Evolutionary conservation across 306 rosid species (phyloP).

Genomic region (Ceratonia siliqua): DNA sequence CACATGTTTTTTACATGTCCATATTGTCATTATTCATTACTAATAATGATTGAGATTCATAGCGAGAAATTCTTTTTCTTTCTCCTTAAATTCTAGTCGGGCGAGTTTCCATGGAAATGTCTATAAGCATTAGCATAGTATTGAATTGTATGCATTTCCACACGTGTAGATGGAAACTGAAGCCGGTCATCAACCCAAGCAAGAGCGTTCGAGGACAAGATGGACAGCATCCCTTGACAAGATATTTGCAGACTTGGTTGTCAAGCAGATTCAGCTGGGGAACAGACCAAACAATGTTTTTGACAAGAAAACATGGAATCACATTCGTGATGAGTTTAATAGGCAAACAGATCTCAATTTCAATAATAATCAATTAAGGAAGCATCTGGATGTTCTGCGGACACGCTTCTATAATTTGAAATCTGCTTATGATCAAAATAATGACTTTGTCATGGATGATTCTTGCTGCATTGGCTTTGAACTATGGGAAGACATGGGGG

Average conservation of each 20-base stretch:
- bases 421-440: slow-evolving; percentile 66
- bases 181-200: slow-evolving; percentile 56
- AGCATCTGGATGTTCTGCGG: slow-evolving; percentile 88
- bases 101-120: neutral
- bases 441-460: slow-evolving; percentile 66
- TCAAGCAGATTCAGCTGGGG: slow-evolving; percentile 79
- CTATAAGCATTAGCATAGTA: neutral
- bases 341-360: slow-evolving; percentile 76
- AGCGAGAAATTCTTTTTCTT: neutral
- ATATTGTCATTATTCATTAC: no score
- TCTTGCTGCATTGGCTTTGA: slow-evolving; percentile 71
- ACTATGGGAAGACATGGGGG: slow-evolving; percentile 76
- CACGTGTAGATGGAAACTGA: slow-evolving; percentile 65
- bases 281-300: slow-evolving; percentile 78
- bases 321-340: slow-evolving; percentile 78
- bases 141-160: slow-evolving; percentile 28
- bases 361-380: slow-evolving; percentile 88
- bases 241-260: slow-evolving; percentile 85
- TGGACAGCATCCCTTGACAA: slow-evolving; percentile 88
- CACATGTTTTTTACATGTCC: neutral
- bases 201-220: slow-evolving; percentile 89
- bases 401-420: slow-evolving; percentile 72
- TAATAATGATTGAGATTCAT: slow-evolving; percentile 12
- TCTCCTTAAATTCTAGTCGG: neutral
- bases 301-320: slow-evolving; percentile 87